phyloP scores from a whole-genome alignment of 257 asterid genomes.

The Penstemon newberryi region DNA sequence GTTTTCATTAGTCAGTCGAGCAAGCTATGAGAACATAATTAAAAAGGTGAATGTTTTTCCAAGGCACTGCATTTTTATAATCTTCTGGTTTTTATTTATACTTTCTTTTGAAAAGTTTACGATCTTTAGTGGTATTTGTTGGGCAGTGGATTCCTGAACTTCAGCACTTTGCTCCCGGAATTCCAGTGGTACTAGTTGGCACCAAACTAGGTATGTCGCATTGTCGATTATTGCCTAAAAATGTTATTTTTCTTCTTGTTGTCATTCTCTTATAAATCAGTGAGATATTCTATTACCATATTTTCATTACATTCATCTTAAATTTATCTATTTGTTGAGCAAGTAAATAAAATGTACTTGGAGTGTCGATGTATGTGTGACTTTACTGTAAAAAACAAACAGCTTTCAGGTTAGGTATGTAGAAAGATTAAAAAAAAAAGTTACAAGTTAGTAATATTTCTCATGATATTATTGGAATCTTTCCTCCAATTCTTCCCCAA shows the following conservation, averaged over 20 bases:
- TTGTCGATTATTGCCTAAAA: not conserved
- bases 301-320: not conserved
- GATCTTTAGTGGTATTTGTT: slow-evolving; percentile 26
- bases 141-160: slow-evolving; percentile 97
- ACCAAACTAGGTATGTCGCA: slow-evolving; percentile 71
- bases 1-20: slow-evolving; percentile 89
- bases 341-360: not conserved
- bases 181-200: slow-evolving; percentile 80
- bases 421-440: not conserved
- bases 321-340: not conserved
- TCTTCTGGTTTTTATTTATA: not conserved
- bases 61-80: not conserved
- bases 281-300: not conserved
- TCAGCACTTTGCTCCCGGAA: slow-evolving; percentile 86
- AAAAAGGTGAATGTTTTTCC: slow-evolving; percentile 61
- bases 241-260: not conserved
- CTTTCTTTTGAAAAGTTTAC: not conserved
- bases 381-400: not conserved
- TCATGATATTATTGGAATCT: too few species aligned
- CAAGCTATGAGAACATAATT: slow-evolving; percentile 86
- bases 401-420: not conserved
- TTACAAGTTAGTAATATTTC: not conserved
- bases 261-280: not conserved
- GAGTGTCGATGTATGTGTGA: not conserved
- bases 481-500: too few species aligned